Evolutionary conservation across 2,329 filamentous ascomycete species (phyloP).

Genomic region (Alternaria solani): DNA sequence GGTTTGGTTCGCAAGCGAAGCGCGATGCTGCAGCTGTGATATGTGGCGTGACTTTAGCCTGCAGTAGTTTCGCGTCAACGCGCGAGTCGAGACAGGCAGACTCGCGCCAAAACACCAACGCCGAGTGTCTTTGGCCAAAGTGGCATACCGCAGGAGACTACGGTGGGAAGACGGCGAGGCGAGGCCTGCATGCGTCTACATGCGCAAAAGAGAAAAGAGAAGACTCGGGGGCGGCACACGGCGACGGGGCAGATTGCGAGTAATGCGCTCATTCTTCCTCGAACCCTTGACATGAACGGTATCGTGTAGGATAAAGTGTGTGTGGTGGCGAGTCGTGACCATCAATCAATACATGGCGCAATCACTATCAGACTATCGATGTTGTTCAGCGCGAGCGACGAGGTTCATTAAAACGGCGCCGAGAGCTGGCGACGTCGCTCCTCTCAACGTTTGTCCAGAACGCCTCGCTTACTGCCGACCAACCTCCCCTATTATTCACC

Average conservation of each 20-base stretch:
- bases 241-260: constrained; percentile 1
- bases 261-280: constrained; percentile 9
- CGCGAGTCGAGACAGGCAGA: constrained; percentile 4
- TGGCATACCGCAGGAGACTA: constrained; percentile 1
- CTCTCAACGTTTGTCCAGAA: not conserved
- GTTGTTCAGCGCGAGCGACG: not conserved
- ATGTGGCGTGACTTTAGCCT: constrained; percentile 16
- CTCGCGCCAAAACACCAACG: constrained; percentile 8
- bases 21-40: constrained; percentile 9
- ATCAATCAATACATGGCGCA: constrained; percentile 18
- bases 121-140: not conserved
- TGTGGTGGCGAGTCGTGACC: constrained; percentile 12
- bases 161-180: constrained; percentile 1
- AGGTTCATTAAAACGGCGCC: not conserved
- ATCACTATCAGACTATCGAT: constrained; percentile 5
- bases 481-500: constrained; percentile 1
- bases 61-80: constrained; percentile 21
- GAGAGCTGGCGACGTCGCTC: constrained; percentile 3
- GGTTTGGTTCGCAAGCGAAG: constrained; percentile 14
- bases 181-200: constrained; percentile 1
- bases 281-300: not conserved
- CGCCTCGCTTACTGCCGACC: not conserved
- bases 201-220: constrained; percentile 5
- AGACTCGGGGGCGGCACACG: not conserved
- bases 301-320: constrained; percentile 6